Evolutionary conservation across 768 basidiomycete genomes (phyloP).

Genomic region (Cystobasidium tubakii): DNA sequence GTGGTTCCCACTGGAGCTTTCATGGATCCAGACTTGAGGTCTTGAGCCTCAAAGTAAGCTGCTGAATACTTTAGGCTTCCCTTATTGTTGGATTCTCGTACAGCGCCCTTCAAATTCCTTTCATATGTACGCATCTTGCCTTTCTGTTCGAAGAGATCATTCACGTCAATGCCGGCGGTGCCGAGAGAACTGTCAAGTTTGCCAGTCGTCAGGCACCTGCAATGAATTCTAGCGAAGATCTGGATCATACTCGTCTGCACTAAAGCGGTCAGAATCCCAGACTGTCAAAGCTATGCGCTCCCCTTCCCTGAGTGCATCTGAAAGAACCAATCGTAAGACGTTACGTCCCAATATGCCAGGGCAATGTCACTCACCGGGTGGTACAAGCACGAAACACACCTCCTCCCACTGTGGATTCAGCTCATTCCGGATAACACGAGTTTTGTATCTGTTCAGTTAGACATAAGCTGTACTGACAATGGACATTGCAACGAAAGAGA

Average conservation of each 20-base stretch:
- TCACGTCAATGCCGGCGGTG: neutral
- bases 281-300: slow-evolving; percentile 17
- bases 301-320: slow-evolving; percentile 35
- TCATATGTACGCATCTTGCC: slow-evolving; percentile 2
- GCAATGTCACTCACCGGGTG: neutral
- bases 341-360: too few relatives aligned
- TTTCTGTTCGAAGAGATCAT: slow-evolving; percentile 7
- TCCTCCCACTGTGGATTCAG: slow-evolving; percentile 40
- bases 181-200: slow-evolving; percentile 8
- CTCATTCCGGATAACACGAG: slow-evolving; percentile 26
- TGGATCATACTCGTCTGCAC: slow-evolving; percentile 22
- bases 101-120: neutral
- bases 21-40: neutral
- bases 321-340: neutral
- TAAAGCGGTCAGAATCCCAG: slow-evolving; percentile 35
- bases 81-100: slow-evolving; percentile 8
- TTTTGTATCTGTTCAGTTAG: slow-evolving; percentile 13
- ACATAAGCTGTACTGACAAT: too few relatives aligned
- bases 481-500: too few relatives aligned
- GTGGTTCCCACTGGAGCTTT: slow-evolving; percentile 20
- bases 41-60: slow-evolving; percentile 9
- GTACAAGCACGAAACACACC: slow-evolving; percentile 30
- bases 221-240: neutral
- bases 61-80: slow-evolving; percentile 17
- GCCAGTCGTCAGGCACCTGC: neutral